Evolutionary conservation across 225 moss, liverwort and hornwort genomes (phyloP), one percentile per base, ranked within the genome.

Genomic region (Anthoceros angustus): DNA sequence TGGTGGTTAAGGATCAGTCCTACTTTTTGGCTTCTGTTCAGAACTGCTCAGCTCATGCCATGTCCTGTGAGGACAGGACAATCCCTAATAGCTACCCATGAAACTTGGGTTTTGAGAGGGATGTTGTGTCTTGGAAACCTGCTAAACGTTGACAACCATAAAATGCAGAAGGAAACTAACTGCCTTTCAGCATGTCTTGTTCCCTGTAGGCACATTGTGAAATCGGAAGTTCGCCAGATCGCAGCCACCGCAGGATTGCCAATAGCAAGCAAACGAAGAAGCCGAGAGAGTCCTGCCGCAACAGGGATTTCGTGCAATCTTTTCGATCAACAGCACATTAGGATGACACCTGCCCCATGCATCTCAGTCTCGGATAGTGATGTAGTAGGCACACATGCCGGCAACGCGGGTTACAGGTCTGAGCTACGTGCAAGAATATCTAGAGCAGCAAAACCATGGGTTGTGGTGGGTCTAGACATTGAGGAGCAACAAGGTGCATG

Each of bases 241-340:
- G n/a, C n/a, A 42, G 42, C 77, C 50, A 78, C 81, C 12, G 88
- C 85, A 81, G 80, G 83, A 18, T 76, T 95, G 68, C 68, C 76
- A 20, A 88, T 88, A 66, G 95, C 95, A 69, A 75, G 72, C 24
- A 95, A 91, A 74, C 91, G 91, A 32, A 95, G 95, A 69, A 95
- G 95, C 72, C 86, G 95, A 90, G 73, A 95, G 91, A 66, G 95
- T 72, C 91, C 91, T 80, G 86, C 91, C 74, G 95, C 48, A 77
- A 85, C 69, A 90, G 95, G 23, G 72, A 87, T 61, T 95, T 95
- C 70, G 73, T 83, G 41, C 80, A 82, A n/a, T n/a, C n/a, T n/a
- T 38, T 95, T 95, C 72, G 85, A 91, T 69, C 79, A 90, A 4
- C 82, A 88, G 67, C 91, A 95, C 67, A 77, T 95, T 11, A 85